A percentile compares a stretch with the other conserved stretches of the same genome.
These are phyloP conservation scores for Sporisorium exsertum DNA, from an alignment of 1,284 basidiomycete species.

Conservation along the genomic window DNA sequence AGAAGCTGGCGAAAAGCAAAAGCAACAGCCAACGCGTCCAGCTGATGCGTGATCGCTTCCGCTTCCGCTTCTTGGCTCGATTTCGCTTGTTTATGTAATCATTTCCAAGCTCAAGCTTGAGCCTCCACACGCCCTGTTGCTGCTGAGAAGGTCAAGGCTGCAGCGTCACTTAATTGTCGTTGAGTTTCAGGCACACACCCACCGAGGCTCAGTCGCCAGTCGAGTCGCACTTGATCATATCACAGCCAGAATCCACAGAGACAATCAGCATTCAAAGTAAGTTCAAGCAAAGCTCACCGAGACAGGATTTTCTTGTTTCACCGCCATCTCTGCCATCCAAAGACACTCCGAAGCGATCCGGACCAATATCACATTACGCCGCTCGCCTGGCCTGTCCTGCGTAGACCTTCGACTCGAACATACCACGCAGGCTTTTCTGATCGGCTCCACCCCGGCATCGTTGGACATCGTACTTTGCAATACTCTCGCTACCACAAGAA, in stretches of 20 bases:
- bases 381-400: background rate
- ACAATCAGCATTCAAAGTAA: background rate
- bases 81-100: constrained; percentile 6
- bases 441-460: background rate
- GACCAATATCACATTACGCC: background rate
- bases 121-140: constrained; percentile 9
- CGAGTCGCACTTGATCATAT: background rate
- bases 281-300: background rate
- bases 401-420: background rate
- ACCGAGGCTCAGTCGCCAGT: constrained; percentile 4
- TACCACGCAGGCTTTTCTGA: background rate
- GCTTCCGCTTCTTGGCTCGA: background rate
- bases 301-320: constrained; percentile 5
- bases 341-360: background rate
- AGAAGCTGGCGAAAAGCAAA: background rate
- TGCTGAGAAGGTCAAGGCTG: too few relatives aligned
- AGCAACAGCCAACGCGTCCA: constrained; percentile 7
- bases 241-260: background rate
- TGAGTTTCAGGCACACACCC: background rate
- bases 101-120: background rate
- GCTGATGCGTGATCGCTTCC: constrained; percentile 7
- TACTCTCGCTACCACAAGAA: background rate
- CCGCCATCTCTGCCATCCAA: background rate
- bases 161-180: too few relatives aligned
- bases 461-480: background rate